These are phyloP conservation scores for Stereocaulon alpinum DNA, from an alignment of 495 filamentous ascomycete genomes.

Conservation along the genomic window DNA sequence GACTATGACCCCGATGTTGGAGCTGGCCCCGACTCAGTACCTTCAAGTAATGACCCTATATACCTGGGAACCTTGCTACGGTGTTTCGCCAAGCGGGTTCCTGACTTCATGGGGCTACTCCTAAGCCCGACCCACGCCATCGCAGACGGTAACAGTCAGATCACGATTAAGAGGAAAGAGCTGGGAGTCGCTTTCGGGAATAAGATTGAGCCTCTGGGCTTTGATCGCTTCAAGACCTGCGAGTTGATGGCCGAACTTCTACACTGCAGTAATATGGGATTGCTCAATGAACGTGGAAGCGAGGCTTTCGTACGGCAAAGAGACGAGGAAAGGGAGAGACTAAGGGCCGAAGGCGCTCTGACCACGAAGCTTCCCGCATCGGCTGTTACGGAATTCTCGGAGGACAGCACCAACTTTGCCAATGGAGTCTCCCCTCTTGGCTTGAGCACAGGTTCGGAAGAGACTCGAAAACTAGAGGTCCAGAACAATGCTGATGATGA, in stretches of 20 bases:
- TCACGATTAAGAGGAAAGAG: slow-evolving; percentile 49
- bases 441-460: slow-evolving; percentile 34
- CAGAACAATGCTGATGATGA: slow-evolving; percentile 80
- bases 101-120: slow-evolving; percentile 88
- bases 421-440: slow-evolving; percentile 25
- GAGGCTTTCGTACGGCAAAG: slow-evolving; percentile 75
- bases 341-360: slow-evolving; percentile 58
- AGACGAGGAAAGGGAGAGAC: slow-evolving; percentile 68
- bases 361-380: slow-evolving; percentile 32
- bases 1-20: slow-evolving; percentile 93
- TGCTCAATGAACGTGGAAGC: slow-evolving; percentile 86
- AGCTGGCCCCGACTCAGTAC: slow-evolving; percentile 61
- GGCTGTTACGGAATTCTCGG: slow-evolving; percentile 35
- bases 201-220: slow-evolving; percentile 89
- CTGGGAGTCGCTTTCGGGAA: slow-evolving; percentile 79
- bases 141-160: slow-evolving; percentile 47
- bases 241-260: slow-evolving; percentile 97
- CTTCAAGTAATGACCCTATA: slow-evolving; percentile 84
- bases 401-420: slow-evolving; percentile 32
- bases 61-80: slow-evolving; percentile 91
- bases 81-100: slow-evolving; percentile 82
- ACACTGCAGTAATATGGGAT: slow-evolving; percentile 97
- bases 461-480: slow-evolving; percentile 50
- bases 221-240: slow-evolving; percentile 98
- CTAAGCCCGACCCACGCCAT: slow-evolving; percentile 53